Percentiles rank a stretch among this genome's conserved stretches.
phyloP scores from a whole-genome alignment of 176 grass and related monocot species.

The Themeda triandra region DNA sequence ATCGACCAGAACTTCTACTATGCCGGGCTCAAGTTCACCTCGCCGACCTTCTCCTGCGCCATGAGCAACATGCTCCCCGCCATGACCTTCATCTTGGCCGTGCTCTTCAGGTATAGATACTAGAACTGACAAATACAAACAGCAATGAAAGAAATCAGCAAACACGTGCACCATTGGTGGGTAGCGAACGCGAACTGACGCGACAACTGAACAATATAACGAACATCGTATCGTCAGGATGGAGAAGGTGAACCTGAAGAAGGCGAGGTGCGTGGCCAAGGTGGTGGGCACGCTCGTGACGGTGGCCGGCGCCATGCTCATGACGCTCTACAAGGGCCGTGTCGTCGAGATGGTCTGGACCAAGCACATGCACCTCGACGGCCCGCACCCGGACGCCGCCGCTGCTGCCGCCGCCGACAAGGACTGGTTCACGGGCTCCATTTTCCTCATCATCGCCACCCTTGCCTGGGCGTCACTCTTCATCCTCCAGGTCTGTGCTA shows the following conservation, averaged over 20 bases:
- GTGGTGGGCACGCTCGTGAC: conserved; percentile 82
- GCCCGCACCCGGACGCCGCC: not conserved
- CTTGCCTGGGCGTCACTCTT: conserved; percentile 97
- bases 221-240: conserved; percentile 44
- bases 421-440: conserved; percentile 91
- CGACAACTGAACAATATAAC: not conserved
- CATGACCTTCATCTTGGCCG: conserved; percentile 92
- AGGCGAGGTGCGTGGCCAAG: conserved; percentile 84
- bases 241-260: conserved; percentile 93
- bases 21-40: conserved; percentile 90
- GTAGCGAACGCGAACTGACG: not conserved
- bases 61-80: conserved; percentile 99
- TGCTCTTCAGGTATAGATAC: conserved; percentile 64
- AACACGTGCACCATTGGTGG: not conserved
- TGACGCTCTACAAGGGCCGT: conserved; percentile 98
- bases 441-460: conserved; percentile 93
- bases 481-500: conserved; percentile 71
- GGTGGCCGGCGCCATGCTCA: conserved; percentile 94
- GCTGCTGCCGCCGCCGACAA: conserved; percentile 45
- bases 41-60: conserved; percentile 96
- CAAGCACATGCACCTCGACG: conserved; percentile 48
- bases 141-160: not conserved
- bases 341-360: conserved; percentile 79
- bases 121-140: not conserved
- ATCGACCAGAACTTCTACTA: conserved; percentile 99